Percentiles rank a stretch among this genome's conserved stretches.
phyloP scores from a whole-genome alignment of 306 rosid genomes.

The Vachellia pachyceras region DNA sequence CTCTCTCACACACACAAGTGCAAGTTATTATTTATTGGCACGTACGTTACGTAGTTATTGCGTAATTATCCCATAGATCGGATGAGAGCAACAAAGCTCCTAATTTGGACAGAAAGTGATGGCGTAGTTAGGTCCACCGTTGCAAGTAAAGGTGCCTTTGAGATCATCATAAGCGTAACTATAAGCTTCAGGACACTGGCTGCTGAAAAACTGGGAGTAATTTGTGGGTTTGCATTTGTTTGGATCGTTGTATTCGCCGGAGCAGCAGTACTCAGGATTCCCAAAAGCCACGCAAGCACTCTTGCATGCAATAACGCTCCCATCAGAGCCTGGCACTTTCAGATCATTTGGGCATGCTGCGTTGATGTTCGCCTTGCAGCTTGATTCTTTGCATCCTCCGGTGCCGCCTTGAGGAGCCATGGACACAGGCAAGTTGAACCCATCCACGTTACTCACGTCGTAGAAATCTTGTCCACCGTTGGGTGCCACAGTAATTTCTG shows the following conservation, averaged over 20 bases:
- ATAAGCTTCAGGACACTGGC: slow-evolving; percentile 49
- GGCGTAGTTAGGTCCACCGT: slow-evolving; percentile 36
- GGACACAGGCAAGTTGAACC: slow-evolving; percentile 44
- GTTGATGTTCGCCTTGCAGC: neutral
- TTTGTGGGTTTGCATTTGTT: slow-evolving; percentile 18
- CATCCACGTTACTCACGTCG: slow-evolving; percentile 52
- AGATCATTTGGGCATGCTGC: neutral
- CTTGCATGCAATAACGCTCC: slow-evolving; percentile 48
- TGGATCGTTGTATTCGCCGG: slow-evolving; percentile 29
- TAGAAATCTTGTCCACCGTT: slow-evolving; percentile 48
- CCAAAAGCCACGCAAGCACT: slow-evolving; percentile 45
- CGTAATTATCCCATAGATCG: neutral
- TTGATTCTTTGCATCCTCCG: neutral
- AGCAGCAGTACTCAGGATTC: slow-evolving; percentile 42
- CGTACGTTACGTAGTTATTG: neutral
- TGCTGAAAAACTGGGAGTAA: slow-evolving; percentile 46
- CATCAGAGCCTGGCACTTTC: slow-evolving; percentile 34
- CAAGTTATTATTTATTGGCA: neutral
- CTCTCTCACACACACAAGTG: neutral
- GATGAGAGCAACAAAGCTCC: neutral
- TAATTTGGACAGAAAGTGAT: slow-evolving; percentile 40
- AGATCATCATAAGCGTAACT: slow-evolving; percentile 54
- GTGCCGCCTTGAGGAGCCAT: slow-evolving; percentile 43
- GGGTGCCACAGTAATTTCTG: slow-evolving; percentile 37
- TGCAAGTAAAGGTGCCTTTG: slow-evolving; percentile 50